A percentile compares a stretch with the other conserved stretches of the same genome.
Evolutionary conservation across 2,329 filamentous ascomycete genomes (phyloP).

Genomic region (Aschersonia sp.): DNA sequence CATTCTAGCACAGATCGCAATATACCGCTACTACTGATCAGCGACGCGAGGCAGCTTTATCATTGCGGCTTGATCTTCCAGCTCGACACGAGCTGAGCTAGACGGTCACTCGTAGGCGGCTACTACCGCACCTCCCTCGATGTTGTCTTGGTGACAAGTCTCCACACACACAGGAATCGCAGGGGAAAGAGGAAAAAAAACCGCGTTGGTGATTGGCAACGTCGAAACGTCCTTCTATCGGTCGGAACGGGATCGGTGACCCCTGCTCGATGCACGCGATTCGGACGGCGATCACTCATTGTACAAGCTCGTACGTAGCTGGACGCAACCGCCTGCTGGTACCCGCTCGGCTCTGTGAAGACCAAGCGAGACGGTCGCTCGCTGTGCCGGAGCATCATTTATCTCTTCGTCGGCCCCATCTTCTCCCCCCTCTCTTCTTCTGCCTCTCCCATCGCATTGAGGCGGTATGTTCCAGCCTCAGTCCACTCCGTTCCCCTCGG

Average conservation of each 20-base stretch:
- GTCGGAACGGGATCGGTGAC: not conserved
- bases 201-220: not conserved
- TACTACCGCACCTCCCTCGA: not conserved
- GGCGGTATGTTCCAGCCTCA: constrained; percentile 41
- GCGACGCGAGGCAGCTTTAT: too few species aligned
- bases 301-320: not conserved
- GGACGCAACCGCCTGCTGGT: not conserved
- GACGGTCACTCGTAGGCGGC: not conserved
- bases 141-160: not conserved
- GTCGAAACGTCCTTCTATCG: not conserved
- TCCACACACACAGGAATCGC: not conserved
- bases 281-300: too few species aligned
- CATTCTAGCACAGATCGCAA: too few species aligned
- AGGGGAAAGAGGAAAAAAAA: too few species aligned
- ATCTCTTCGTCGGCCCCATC: not conserved
- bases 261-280: not conserved
- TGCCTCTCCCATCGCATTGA: not conserved
- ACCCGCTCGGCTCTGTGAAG: not conserved
- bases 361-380: not conserved
- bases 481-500: constrained; percentile 31
- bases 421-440: not conserved
- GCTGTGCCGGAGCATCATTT: not conserved
- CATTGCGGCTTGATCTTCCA: too few species aligned
- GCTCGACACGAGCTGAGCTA: not conserved
- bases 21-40: too few species aligned